Percentiles rank a stretch among this genome's conserved stretches.
phyloP scores from a whole-genome alignment of 2,329 filamentous ascomycete genomes.

The Fusarium sp. region DNA sequence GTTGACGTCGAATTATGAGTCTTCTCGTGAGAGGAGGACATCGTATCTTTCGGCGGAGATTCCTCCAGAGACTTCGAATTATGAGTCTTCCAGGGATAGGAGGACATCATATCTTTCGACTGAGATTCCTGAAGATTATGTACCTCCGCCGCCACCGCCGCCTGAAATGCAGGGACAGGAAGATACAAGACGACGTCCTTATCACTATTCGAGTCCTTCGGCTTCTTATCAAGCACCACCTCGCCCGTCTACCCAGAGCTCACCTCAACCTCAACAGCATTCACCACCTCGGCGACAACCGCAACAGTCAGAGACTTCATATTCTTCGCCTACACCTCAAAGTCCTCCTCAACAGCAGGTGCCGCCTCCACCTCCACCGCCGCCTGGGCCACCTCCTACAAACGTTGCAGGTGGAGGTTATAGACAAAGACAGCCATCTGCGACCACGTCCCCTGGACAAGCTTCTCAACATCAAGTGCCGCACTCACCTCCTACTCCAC shows the following conservation, averaged over 20 bases:
- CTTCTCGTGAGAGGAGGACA: neutral
- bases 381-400: conserved; percentile 18
- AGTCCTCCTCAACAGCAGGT: no score
- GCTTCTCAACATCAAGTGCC: neutral
- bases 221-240: no score
- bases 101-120: neutral
- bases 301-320: neutral
- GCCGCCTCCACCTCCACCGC: neutral
- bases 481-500: neutral
- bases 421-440: neutral
- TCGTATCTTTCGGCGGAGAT: conserved; percentile 1
- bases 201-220: no score
- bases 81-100: conserved; percentile 1
- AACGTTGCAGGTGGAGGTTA: neutral
- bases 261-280: neutral
- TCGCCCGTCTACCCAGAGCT: no score
- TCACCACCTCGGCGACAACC: neutral
- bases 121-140: neutral
- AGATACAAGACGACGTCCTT: no score
- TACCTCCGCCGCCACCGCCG: neutral
- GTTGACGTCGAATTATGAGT: conserved; percentile 1
- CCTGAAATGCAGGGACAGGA: no score
- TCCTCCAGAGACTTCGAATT: neutral
- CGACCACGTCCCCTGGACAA: neutral
- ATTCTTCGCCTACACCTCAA: neutral